Base-by-base conservation (phyloP, 1,139 yeast genomes). In the Scheffersomyces stambukii region DNA sequence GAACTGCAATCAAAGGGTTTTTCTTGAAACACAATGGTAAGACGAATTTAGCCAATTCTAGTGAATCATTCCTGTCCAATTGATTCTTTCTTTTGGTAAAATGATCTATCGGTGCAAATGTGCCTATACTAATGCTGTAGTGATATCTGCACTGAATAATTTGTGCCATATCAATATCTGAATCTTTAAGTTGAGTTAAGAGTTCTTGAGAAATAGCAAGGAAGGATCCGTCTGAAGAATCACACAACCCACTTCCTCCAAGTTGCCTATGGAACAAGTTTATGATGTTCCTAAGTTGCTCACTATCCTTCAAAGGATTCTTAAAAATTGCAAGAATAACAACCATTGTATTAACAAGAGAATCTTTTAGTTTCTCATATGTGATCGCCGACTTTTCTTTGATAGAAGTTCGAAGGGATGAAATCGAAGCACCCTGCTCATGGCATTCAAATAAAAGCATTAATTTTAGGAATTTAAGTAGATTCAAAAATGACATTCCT, bases 131-230 rank as follows among this genome's bases (percentile, higher is more conserved):
- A 3, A 86, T 59, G 2, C 67, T 61, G 33, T 84, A 68, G 24
- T 85, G 94, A 45, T 81, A 86, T 8, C 85, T 68, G 50, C 98
- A 91, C 38, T 77, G 70, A 13, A 91, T 59, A 19, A 86, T 66
- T 45, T 91, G 97, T 7, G 84, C 61, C 30, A 85, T 53, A 31
- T 88, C 86, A 24, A 66, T 59, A 36, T 81, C 79, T 14, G 35
- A 34, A 3, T 31, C 27, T 45, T 71, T 58, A 6, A 67, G 58
- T 16, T 70, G 55, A 1, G 59, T 46, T 5, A 77, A 57, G 15
- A 86, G 56, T 11, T 64, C 64, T 41, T 86, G 81, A 1, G 81
- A 62, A 24, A 82, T 56, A 17, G 65, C 65, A 25, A 91, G 59
- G 38, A 88, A 78, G 4, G 64, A 51, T 0, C 95, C 93, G 22